Conservation (phyloP, 1,284 basidiomycete genomes). For the Athelia psychrophila region DNA sequence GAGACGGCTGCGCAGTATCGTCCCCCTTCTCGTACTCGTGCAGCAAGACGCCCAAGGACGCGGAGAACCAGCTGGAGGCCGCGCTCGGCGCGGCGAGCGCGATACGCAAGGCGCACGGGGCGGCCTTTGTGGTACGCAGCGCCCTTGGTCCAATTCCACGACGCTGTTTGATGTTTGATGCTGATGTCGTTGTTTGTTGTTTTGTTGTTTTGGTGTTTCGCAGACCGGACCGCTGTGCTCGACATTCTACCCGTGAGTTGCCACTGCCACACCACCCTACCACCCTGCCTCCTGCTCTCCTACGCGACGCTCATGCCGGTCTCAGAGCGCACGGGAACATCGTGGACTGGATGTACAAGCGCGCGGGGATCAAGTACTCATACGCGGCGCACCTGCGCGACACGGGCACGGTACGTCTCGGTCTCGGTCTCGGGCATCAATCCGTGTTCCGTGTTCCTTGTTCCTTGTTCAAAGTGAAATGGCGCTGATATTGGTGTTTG, state of each 20-base stretch:
- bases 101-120: slow-evolving; percentile 56
- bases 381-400: slow-evolving; percentile 80
- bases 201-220: slow-evolving; percentile 15
- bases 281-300: too few species aligned
- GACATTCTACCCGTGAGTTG: slow-evolving; percentile 56
- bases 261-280: too few species aligned
- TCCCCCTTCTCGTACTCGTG: slow-evolving; percentile 78
- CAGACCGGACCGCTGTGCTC: slow-evolving; percentile 68
- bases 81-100: slow-evolving; percentile 70
- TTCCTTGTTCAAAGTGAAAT: too few species aligned
- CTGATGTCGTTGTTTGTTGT: slow-evolving; percentile 1
- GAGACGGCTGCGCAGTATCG: slow-evolving; percentile 41
- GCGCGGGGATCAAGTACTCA: slow-evolving; percentile 66
- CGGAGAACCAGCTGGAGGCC: slow-evolving; percentile 81
- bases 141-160: background rate
- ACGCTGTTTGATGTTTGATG: too few species aligned
- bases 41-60: slow-evolving; percentile 64
- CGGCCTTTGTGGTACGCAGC: slow-evolving; percentile 39
- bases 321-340: slow-evolving; percentile 69
- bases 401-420: slow-evolving; percentile 68
- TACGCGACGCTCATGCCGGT: slow-evolving; percentile 6
- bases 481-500: too few species aligned
- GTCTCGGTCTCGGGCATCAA: too few species aligned
- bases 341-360: slow-evolving; percentile 74
- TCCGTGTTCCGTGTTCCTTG: slow-evolving; percentile 3